Evolutionary conservation across 805 yeast genomes (phyloP).

Genomic region (Kluyveromyces aestuarii): DNA sequence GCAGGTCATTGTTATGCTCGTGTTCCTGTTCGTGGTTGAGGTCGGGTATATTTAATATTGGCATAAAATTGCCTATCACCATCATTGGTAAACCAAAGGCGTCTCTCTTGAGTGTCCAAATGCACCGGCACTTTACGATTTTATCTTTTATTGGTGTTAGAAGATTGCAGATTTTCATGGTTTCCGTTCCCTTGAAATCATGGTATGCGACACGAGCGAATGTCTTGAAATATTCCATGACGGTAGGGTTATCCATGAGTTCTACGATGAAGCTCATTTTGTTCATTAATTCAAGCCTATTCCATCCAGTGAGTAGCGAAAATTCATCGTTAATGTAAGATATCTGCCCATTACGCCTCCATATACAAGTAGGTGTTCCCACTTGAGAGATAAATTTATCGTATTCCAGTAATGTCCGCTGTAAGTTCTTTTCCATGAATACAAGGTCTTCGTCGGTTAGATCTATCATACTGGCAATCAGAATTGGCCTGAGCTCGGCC

Average conservation of each 20-base stretch:
- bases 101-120: slow-evolving; percentile 90
- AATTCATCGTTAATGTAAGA: slow-evolving; percentile 95
- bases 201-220: slow-evolving; percentile 84
- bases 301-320: slow-evolving; percentile 86
- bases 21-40: not conserved
- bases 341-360: slow-evolving; percentile 94
- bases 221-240: slow-evolving; percentile 77
- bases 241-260: slow-evolving; percentile 78
- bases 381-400: slow-evolving; percentile 73
- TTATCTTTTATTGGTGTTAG: slow-evolving; percentile 46
- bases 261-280: slow-evolving; percentile 68
- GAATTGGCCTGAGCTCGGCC: slow-evolving; percentile 87
- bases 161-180: slow-evolving; percentile 80
- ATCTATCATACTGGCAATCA: slow-evolving; percentile 85
- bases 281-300: slow-evolving; percentile 53
- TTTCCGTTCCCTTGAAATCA: slow-evolving; percentile 78
- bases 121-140: slow-evolving; percentile 63
- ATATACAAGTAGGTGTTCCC: slow-evolving; percentile 91
- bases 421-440: slow-evolving; percentile 94
- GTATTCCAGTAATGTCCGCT: slow-evolving; percentile 81
- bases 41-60: slow-evolving; percentile 33
- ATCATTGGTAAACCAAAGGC: slow-evolving; percentile 96
- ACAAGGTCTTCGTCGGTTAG: slow-evolving; percentile 85
- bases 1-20: not conserved
- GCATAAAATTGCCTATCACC: slow-evolving; percentile 89